Conservation (phyloP, 2,329 filamentous ascomycete genomes). For the Parascedosporium putredinis region DNA sequence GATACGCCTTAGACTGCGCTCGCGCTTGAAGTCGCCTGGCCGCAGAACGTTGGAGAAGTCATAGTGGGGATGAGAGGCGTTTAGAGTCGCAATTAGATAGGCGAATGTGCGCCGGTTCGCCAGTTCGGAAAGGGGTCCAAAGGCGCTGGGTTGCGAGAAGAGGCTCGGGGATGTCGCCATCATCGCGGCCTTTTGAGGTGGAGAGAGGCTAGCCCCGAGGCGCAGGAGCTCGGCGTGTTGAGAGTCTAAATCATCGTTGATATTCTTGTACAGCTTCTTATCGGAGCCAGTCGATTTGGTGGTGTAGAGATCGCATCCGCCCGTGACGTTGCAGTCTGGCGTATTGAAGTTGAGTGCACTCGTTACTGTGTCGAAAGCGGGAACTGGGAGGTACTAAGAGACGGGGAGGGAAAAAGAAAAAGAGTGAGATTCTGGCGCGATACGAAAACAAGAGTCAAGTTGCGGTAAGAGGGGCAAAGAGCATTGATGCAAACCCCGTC, state of each 20-base stretch:
- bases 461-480: not conserved
- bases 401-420: not conserved
- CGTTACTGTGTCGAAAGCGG: conserved; percentile 84
- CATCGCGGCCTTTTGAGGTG: conserved; percentile 64
- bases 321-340: conserved; percentile 80
- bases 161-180: conserved; percentile 52
- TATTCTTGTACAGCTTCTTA: conserved; percentile 94
- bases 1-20: conserved; percentile 67
- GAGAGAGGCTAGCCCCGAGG: conserved; percentile 77
- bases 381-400: conserved; percentile 77
- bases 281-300: conserved; percentile 92
- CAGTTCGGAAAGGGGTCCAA: conserved; percentile 79
- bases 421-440: conserved; percentile 2
- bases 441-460: not conserved
- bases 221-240: conserved; percentile 84
- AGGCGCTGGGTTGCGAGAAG: conserved; percentile 78
- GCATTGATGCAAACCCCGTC: not conserved
- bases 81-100: conserved; percentile 91
- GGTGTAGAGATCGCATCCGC: conserved; percentile 92
- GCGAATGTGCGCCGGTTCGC: conserved; percentile 87
- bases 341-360: conserved; percentile 94
- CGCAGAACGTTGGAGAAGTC: conserved; percentile 91
- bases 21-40: conserved; percentile 80
- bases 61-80: conserved; percentile 84
- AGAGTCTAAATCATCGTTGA: conserved; percentile 81